Evolutionary conservation across 1,284 basidiomycete species (phyloP).

Genomic region (Porodaedalea pini): DNA sequence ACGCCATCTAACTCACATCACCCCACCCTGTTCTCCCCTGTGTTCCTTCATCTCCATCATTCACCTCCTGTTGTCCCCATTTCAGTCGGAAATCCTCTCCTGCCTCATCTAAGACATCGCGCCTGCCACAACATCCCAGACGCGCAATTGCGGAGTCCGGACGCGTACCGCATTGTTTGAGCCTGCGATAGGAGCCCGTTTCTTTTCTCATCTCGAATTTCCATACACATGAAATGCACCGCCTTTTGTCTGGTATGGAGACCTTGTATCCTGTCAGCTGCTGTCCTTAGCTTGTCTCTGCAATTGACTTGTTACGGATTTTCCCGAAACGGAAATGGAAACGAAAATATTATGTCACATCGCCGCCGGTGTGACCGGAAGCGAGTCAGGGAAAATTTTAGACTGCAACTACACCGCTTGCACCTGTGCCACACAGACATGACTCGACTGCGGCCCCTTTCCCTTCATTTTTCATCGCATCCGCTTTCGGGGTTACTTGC

Average conservation of each 20-base stretch:
- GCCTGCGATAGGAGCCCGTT: background rate
- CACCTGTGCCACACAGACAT: background rate
- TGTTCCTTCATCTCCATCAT: background rate
- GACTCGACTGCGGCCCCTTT: background rate
- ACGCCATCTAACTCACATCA: background rate
- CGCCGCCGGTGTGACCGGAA: constrained; percentile 4
- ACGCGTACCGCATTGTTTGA: background rate
- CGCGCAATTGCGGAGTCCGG: background rate
- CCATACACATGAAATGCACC: too few species aligned
- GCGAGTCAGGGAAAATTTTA: constrained; percentile 2
- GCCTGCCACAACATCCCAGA: background rate
- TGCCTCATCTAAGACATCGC: background rate
- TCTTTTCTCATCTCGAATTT: too few species aligned
- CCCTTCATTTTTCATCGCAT: background rate
- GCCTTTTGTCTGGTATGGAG: background rate
- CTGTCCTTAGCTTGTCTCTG: background rate
- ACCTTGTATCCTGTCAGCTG: constrained; percentile 1
- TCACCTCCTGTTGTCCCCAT: background rate
- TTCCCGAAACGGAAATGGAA: background rate
- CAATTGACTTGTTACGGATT: background rate
- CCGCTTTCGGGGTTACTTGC: background rate
- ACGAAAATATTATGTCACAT: constrained; percentile 1
- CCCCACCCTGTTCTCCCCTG: background rate
- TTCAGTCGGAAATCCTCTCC: background rate
- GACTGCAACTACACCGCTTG: background rate